phyloP scores from a whole-genome alignment of 2,329 filamentous ascomycete species.

The Pseudocercospora crystallina region DNA sequence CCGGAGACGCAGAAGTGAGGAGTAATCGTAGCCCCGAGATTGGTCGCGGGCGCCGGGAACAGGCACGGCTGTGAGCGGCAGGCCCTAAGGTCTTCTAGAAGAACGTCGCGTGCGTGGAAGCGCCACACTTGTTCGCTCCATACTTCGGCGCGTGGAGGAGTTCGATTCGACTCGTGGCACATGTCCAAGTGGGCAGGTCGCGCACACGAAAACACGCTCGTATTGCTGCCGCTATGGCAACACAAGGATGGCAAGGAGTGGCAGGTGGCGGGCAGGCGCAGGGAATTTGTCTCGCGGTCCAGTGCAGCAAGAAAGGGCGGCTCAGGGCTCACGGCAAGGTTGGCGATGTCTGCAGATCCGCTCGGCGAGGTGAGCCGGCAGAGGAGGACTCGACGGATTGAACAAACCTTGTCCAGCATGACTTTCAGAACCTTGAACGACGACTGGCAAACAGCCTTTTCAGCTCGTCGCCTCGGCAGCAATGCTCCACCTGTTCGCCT shows the following conservation, averaged over 20 bases:
- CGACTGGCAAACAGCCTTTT: neutral
- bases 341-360: slow-evolving; percentile 5
- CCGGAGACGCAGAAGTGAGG: neutral
- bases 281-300: neutral
- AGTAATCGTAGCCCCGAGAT: slow-evolving; percentile 2
- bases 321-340: slow-evolving; percentile 1
- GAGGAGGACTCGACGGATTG: slow-evolving; percentile 2
- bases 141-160: slow-evolving; percentile 1
- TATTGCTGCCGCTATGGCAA: too few species aligned
- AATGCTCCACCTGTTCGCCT: slow-evolving; percentile 4
- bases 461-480: slow-evolving; percentile 1
- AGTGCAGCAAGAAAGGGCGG: neutral
- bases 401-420: slow-evolving; percentile 2
- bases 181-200: too few species aligned
- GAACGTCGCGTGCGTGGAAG: slow-evolving; percentile 4
- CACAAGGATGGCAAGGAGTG: neutral
- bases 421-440: neutral
- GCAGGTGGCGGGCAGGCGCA: neutral
- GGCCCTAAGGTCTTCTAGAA: slow-evolving; percentile 4
- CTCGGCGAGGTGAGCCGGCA: slow-evolving; percentile 3
- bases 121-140: neutral
- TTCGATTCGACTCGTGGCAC: too few species aligned
- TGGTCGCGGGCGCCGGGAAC: neutral
- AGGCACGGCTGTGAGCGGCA: too few species aligned
- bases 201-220: too few species aligned